Percentiles rank a stretch among this genome's conserved stretches.
phyloP scores from a whole-genome alignment of 108 stramenopile species.

The Cyclotella choctawhatcheeana region DNA sequence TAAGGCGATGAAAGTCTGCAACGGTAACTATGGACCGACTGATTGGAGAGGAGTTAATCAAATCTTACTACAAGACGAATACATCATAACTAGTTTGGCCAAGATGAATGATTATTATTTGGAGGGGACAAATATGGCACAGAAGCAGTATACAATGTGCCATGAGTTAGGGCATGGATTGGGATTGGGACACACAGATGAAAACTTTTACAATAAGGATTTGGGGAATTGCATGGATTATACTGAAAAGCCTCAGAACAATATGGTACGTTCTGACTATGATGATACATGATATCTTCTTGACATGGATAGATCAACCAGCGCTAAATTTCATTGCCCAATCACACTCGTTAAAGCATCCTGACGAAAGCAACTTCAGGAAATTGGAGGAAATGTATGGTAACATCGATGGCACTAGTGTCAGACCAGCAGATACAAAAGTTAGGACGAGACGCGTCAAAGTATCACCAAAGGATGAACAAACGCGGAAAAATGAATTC shows the following conservation, averaged over 20 bases:
- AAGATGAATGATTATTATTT: conserved; percentile 86
- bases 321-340: neutral
- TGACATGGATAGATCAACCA: no score
- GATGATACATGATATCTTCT: no score
- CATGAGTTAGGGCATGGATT: conserved; percentile 66
- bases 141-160: conserved; percentile 78
- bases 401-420: conserved; percentile 30
- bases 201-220: conserved; percentile 79
- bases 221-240: conserved; percentile 90
- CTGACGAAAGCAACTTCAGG: conserved; percentile 67
- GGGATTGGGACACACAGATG: conserved; percentile 85
- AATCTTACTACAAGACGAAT: conserved; percentile 48
- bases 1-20: conserved; percentile 76
- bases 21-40: conserved; percentile 83
- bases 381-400: conserved; percentile 76
- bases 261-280: conserved; percentile 39
- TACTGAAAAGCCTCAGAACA: conserved; percentile 63
- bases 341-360: conserved; percentile 23
- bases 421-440: neutral
- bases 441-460: neutral
- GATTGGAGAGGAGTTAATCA: conserved; percentile 84
- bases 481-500: conserved; percentile 24
- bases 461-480: neutral
- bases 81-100: conserved; percentile 67
- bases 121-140: conserved; percentile 48